Base-by-base conservation (phyloP, 495 filamentous ascomycete genomes). In the Penicillium cosmopolitanum region DNA sequence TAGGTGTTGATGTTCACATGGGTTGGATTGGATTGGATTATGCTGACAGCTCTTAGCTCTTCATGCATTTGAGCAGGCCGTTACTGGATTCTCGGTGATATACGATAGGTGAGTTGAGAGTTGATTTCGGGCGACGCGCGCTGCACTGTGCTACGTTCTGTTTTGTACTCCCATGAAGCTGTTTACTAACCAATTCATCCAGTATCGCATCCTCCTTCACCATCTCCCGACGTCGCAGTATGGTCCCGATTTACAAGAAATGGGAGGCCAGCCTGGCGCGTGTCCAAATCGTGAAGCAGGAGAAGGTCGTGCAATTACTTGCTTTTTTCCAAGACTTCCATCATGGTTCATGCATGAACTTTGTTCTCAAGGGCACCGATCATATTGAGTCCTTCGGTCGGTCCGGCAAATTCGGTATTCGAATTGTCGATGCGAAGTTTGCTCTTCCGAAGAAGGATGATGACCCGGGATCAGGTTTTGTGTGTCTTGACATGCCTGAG, bases 171-270 rank as follows among this genome's bases (percentile, higher is more conserved):
- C 33, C 11, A 9, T 47, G 3, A 16, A 36, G 12, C 4, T 31
- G 6, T 21, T 15, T 25, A 12, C 33, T 65, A 5, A 51, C 42
- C 15, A 46, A 31, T 61, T 25, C n/a, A 8, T 7, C 8, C 53
- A 80, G 87, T 36, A 73, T 88, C 44, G 91, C 89, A 10, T 76
- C 83, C 1, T 86, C 82, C 4, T 92, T 96, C 64, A 84, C 87
- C 57, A 95, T 96, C 56, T 87, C 91, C 3, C 89, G 91, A n/a
- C 84, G 90, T 44, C 84, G 90, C 57, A 91, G 89, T 84, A 88
- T 95, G 21, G 89, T 94, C n/a, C 91, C 90, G 1, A 91, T 94
- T 51, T 86, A 93, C 73, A 96, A 96, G 76, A 92, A 90, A 69
- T 94, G 91, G 90, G 90, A 94, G 65, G 89, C 92, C 2, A 83